Base-by-base conservation (phyloP, 441 rosid species). In the Macaranga tanarius region DNA sequence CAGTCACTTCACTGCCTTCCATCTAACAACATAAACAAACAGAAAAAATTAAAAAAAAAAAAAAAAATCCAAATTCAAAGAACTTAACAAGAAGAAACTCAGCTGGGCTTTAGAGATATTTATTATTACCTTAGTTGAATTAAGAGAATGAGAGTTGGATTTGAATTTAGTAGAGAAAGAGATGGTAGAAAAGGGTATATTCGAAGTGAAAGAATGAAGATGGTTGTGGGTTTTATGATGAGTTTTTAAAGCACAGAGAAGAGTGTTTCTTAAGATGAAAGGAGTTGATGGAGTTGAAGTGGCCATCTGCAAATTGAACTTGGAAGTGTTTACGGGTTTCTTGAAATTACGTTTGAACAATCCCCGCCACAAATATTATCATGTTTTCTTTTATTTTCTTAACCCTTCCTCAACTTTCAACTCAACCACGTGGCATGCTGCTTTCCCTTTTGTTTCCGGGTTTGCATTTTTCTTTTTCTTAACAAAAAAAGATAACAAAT, bases 1-100 rank as follows among this genome's bases (percentile, higher is more conserved):
- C 85, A 22, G 82, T 79, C 7, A 85, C 79, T 74, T 87, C 91
- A 50, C 77, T 79, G 13, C 44, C 84, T 69, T 81, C 86, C 96
- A 90, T 90, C 96, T 88, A 75, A 65, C 58, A 76, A 59, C 45
- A 50, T 50, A 77, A 5, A n/a, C n/a, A n/a, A n/a, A n/a, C n/a
- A 54, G 17, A 75, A 31, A 73, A 16, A 51, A 16, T 61, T 9
- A 26, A 58, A 61, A 38, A 6, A 38, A 62, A 6, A 19, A 40
- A 8, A 11, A 12, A 2, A 40, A 40, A 40, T 0, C 0, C 2
- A 62, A 3, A 38, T 8, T n/a, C 2, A 42, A 7, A 62, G 51
- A n/a, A 4, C 1, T 40, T 17, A 19, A 61, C 11, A 17, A 61
- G 47, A 42, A 62, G 51, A 62, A 42, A 7, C 0, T 9, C 9